Conservation (phyloP, 192 early-diverging fungal genomes). For the Dimargaris xerosporica region DNA sequence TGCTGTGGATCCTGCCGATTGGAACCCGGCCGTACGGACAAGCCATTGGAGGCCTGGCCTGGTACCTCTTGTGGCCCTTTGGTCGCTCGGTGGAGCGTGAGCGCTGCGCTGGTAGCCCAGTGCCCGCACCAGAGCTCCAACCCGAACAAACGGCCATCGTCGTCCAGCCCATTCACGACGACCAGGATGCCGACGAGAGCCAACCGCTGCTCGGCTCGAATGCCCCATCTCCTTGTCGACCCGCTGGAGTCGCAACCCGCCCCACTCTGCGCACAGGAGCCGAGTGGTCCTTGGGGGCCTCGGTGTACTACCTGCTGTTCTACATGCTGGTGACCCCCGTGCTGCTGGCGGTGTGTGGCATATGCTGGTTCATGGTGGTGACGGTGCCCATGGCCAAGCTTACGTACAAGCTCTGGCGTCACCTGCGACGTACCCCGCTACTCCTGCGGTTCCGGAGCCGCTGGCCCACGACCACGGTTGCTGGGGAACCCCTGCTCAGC, state of each 20-base stretch:
- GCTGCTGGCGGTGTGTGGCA: slow-evolving; percentile 51
- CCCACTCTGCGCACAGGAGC: not conserved
- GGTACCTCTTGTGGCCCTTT: slow-evolving; percentile 95
- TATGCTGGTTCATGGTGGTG: slow-evolving; percentile 77
- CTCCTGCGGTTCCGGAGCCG: slow-evolving; percentile 48
- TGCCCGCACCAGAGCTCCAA: not conserved
- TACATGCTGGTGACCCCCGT: slow-evolving; percentile 46
- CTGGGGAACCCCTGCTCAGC: slow-evolving; percentile 5
- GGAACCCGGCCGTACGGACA: slow-evolving; percentile 40
- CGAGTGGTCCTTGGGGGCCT: slow-evolving; percentile 2
- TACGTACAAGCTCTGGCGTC: slow-evolving; percentile 59
- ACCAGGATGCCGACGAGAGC: slow-evolving; percentile 10
- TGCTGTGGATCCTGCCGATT: slow-evolving; percentile 37
- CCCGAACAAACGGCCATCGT: too few relatives aligned
- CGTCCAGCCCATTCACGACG: not conserved
- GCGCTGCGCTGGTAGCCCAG: slow-evolving; percentile 4
- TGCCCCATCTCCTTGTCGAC: slow-evolving; percentile 13
- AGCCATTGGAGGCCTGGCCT: slow-evolving; percentile 57
- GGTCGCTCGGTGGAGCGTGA: slow-evolving; percentile 73
- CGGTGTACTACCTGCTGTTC: slow-evolving; percentile 17
- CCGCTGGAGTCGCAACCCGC: not conserved
- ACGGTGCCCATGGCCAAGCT: slow-evolving; percentile 93
- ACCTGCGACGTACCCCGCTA: slow-evolving; percentile 67
- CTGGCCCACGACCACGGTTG: slow-evolving; percentile 25
- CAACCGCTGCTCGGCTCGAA: slow-evolving; percentile 4